Evolutionary conservation across 2,329 filamentous ascomycete species (phyloP), one percentile per base, ranked within the genome.

Genomic region (Corinectria fuckeliana): DNA sequence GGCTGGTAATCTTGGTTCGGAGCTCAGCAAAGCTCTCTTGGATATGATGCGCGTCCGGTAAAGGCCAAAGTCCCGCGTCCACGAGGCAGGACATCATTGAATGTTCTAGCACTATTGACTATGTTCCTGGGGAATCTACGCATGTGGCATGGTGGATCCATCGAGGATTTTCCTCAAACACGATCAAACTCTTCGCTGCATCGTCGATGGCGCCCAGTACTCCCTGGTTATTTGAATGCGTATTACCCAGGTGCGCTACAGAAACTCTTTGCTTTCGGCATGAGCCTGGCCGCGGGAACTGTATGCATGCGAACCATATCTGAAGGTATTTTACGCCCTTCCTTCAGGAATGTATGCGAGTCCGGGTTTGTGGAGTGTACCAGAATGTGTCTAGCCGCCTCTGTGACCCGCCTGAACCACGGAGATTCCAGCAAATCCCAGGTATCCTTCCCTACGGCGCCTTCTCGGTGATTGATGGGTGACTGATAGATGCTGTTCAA

Each of bases 71-170:
- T 11, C 66, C 65, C 3, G 70, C 71, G 23, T 71, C 58, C 16
- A 68, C 66, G 5, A 75, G 67, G 45, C 72, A 73, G 47, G 72
- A 74, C 4, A 70, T 71, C 50, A 75, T 61, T 2, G 72, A 74
- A 2, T n/a, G n/a, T n/a, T 71, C 72, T 1, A 75, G 56, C 13
- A 75, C 74, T 69, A 74, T 75, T 21, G 71, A 75, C 45, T 75
- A 73, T 61, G 72, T 75, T 20, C 68, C 56, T 50, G 72, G 73
- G 7, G 66, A 71, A 1, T 71, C 71, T 65, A 72, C 71, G 60
- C 65, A 75, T 1, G 65, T 58, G 0, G 72, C 69, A 50, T 73
- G 69, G 5, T 56, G 63, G 25, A 71, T 73, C 71, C 71, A 73
- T 5, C 72, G 64, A 2, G 66, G 64, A 9, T 64, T 63, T 45